phyloP scores from a whole-genome alignment of 768 basidiomycete genomes.

The Boletus speciosus region DNA sequence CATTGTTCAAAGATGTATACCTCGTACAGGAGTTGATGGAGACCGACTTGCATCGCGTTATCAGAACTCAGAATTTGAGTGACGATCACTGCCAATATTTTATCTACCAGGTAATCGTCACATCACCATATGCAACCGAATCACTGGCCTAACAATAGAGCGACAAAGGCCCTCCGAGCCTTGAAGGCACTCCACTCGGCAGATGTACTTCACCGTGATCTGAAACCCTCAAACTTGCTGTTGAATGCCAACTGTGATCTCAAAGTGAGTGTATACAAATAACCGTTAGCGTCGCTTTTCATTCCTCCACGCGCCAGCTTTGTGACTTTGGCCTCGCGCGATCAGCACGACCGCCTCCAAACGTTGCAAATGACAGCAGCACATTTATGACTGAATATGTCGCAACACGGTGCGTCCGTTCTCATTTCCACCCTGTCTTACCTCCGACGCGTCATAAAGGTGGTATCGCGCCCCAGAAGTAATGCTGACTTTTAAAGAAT shows the following conservation, averaged over 20 bases:
- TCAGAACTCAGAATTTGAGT: conserved; percentile 87
- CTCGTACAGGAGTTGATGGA: conserved; percentile 78
- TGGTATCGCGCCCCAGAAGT: conserved; percentile 99
- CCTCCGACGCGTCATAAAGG: conserved; percentile 34
- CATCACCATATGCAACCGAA: background rate
- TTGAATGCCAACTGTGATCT: conserved; percentile 96
- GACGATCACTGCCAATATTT: conserved; percentile 98
- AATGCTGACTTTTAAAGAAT: conserved; percentile 97
- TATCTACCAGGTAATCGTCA: conserved; percentile 74
- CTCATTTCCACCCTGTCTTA: background rate
- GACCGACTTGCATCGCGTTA: conserved; percentile 95
- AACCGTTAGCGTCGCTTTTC: background rate
- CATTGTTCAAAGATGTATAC: conserved; percentile 84
- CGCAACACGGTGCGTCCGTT: conserved; percentile 66
- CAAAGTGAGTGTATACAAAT: conserved; percentile 53
- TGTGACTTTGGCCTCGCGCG: conserved; percentile 89
- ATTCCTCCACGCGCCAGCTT: conserved; percentile 39
- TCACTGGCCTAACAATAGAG: background rate
- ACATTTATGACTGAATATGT: conserved; percentile 94
- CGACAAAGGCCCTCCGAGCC: conserved; percentile 73
- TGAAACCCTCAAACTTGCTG: conserved; percentile 94
- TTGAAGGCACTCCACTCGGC: conserved; percentile 94
- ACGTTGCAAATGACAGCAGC: conserved; percentile 69
- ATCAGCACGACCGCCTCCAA: conserved; percentile 69
- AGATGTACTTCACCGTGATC: conserved; percentile 91